Base-by-base conservation (phyloP, 2,329 filamentous ascomycete species). In the Fusarium nelsonii region DNA sequence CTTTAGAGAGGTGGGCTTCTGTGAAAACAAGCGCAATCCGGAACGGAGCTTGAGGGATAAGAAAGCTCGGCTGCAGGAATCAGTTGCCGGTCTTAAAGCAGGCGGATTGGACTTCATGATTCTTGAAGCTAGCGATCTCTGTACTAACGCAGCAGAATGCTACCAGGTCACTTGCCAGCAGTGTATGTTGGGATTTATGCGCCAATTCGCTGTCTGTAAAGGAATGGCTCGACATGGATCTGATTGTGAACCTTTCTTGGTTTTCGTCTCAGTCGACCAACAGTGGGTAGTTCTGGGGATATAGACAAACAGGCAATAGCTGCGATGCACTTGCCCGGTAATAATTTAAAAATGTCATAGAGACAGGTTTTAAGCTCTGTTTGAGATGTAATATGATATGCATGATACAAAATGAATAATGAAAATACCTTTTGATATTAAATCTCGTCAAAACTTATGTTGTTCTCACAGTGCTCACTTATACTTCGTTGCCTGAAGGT, bases 1-100 rank as follows among this genome's bases (percentile, higher is more conserved):
- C 36, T 32, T 48, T 30, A 40, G 40, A 20, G 20, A 58, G 23
- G 30, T 36, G 26, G 46, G 54, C 28, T 62, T 58, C 40, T 23
- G 32, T 12, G 18, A 36, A 15, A 45, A 58, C 15, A 33, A 15
- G 9, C 18, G 28, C 18, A 36, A 33, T 15, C 41, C 16, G 44
- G 8, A 34, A 5, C 16, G 20, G 10, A 40, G 40, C 40, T 8
- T 34, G 33, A 26, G 23, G n/a, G 40, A 48, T 26, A 58, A 50
- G 23, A 28, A 32, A 37, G 18, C 32, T 43, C 40, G 33, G n/a
- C 18, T 55, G 28, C 26, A 16, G 16, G 11, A 56, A 15, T 26
- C 34, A 14, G 16, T 8, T n/a, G 16, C 15, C 30, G 10, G 9
- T 37, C 12, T 37, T n/a, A n/a, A 9, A 37, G 15, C 6, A 30